Base-by-base conservation (phyloP, 164 flowering plant genomes). In the Chimonanthus praecox region DNA sequence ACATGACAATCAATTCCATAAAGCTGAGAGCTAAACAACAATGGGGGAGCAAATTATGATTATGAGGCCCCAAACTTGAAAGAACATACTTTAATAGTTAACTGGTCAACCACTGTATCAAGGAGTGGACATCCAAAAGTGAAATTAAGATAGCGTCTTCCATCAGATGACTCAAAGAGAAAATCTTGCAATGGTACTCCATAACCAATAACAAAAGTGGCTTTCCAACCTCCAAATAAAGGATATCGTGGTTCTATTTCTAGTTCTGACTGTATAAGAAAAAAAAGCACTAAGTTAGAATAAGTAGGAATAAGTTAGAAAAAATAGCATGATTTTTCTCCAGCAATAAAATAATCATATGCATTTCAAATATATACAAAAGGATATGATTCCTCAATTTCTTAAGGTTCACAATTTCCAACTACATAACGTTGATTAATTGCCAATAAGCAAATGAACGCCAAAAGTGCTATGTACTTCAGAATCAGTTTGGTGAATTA, bases 211-310 rank as follows among this genome's bases (percentile, higher is more conserved):
- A 88, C 74, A 83, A 94, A 96, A 69, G 94, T 89, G 18, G 99
- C 82, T 81, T 82, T 96, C 99, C 99, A 96, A 62, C 99, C 99
- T 72, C 99, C 99, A 85, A 96, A 92, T 72, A 96, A 75, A 47
- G 99, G 99, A 84, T 94, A 94, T 2, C 99, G 85, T 47, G 99
- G 99, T 76, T 93, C 97, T 67, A 96, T 85, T 83, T 92, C 93
- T 75, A 94, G 88, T 78, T 93, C 98, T 64, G 99, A 92, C 99
- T 96, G 92, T 65, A 78, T 48, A 51, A 77, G 67, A 69, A 33
- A 11, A 47, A 47, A 51, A 67, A 78, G 71, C 18, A 43, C 67
- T 69, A 72, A 65, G 68, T 75, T 47, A 73, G 68, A 49, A 48
- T 58, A 65, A 65, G 46, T 7, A 54, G 5, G 49, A 33, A 75